Evolutionary conservation across 2,329 filamentous ascomycete species (phyloP).

Genomic region (Tolypocladium nubicola): DNA sequence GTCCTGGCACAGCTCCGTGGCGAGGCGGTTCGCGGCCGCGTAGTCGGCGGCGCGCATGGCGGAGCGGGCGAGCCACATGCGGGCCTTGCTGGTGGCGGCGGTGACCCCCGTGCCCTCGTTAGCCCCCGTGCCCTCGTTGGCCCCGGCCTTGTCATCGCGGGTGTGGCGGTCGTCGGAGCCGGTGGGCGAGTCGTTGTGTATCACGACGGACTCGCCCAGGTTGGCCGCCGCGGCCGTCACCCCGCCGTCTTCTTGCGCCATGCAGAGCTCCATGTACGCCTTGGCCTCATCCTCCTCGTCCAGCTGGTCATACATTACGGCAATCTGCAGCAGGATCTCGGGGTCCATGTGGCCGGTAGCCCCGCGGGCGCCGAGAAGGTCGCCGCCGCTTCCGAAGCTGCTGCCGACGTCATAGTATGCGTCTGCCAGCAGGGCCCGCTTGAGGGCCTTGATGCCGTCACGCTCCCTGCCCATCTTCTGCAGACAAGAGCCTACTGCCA

Average conservation of each 20-base stretch:
- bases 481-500: conserved; percentile 85
- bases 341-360: conserved; percentile 63
- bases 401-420: conserved; percentile 67
- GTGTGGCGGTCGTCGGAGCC: conserved; percentile 27
- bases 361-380: conserved; percentile 36
- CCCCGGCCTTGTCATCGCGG: conserved; percentile 16
- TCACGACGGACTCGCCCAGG: conserved; percentile 38
- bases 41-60: conserved; percentile 70
- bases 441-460: conserved; percentile 93
- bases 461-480: conserved; percentile 77
- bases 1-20: conserved; percentile 88
- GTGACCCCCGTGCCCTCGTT: conserved; percentile 71
- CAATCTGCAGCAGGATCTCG: conserved; percentile 83
- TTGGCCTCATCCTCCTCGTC: conserved; percentile 71
- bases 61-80: conserved; percentile 84
- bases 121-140: too few species aligned
- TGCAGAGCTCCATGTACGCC: conserved; percentile 89
- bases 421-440: conserved; percentile 80
- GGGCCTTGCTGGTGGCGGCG: conserved; percentile 79
- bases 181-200: conserved; percentile 42
- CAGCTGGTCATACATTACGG: conserved; percentile 74
- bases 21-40: conserved; percentile 64
- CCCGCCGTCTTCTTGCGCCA: conserved; percentile 80
- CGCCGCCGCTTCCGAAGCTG: conserved; percentile 37
- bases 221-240: conserved; percentile 26